Evolutionary conservation across 1,139 yeast species (phyloP).

Genomic region (Kurtzmaniella quercitrusa): DNA sequence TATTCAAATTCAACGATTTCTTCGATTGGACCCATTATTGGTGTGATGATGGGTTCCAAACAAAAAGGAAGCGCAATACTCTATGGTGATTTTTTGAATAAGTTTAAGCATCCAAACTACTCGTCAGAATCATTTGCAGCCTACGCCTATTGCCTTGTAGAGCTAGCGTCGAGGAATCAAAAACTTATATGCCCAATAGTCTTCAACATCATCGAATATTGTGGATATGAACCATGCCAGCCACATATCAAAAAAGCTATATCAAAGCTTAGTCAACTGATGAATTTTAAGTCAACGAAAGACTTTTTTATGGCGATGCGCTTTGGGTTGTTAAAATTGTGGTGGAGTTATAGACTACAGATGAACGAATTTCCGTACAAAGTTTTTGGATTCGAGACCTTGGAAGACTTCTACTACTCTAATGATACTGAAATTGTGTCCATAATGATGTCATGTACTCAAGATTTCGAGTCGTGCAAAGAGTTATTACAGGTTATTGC

Average conservation of each 20-base stretch:
- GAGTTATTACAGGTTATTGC: constrained; percentile 13
- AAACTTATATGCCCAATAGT: constrained; percentile 27
- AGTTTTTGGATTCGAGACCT: constrained; percentile 29
- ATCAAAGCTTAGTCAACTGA: constrained; percentile 14
- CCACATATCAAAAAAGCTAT: constrained; percentile 28
- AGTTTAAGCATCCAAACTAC: constrained; percentile 30
- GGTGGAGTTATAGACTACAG: constrained; percentile 34
- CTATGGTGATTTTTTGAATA: constrained; percentile 26
- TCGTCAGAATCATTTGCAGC: constrained; percentile 39
- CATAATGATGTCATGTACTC: constrained; percentile 22
- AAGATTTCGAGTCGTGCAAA: constrained; percentile 1
- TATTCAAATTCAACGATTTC: not conserved
- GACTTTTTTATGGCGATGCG: constrained; percentile 25
- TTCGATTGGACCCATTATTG: not conserved
- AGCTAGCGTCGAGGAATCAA: constrained; percentile 10
- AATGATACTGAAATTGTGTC: constrained; percentile 35
- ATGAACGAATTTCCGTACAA: constrained; percentile 35
- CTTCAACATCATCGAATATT: constrained; percentile 40
- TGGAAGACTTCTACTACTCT: constrained; percentile 21
- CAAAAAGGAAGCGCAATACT: constrained; percentile 6
- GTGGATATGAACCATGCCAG: constrained; percentile 27
- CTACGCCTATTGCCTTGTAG: constrained; percentile 31
- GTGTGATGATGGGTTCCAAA: not conserved
- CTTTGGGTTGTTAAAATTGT: constrained; percentile 33
- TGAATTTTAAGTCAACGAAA: constrained; percentile 13